Evolutionary conservation across 2,329 filamentous ascomycete genomes (phyloP).

Genomic region (Nannizziopsis arthrosporioides): DNA sequence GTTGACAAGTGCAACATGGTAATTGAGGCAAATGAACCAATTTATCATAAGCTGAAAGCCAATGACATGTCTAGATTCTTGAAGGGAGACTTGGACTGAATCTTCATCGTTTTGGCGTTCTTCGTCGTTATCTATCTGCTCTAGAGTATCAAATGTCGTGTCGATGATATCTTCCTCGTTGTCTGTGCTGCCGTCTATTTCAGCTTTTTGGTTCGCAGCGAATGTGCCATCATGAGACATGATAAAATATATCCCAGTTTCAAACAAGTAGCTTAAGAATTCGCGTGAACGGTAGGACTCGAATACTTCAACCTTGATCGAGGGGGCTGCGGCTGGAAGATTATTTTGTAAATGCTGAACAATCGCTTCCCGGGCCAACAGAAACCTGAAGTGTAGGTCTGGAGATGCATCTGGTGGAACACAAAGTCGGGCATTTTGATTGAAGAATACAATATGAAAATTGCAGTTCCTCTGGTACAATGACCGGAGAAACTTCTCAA

Average conservation of each 20-base stretch:
- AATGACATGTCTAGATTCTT: background rate
- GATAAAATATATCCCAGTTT: constrained; percentile 51
- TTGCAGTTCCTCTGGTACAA: constrained; percentile 54
- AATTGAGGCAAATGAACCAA: constrained; percentile 44
- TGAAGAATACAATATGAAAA: constrained; percentile 61
- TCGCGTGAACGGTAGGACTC: constrained; percentile 36
- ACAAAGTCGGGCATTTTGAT: constrained; percentile 41
- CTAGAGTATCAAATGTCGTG: constrained; percentile 4
- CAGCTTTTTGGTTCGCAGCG: too few relatives aligned
- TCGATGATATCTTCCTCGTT: background rate
- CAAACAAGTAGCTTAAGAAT: constrained; percentile 46
- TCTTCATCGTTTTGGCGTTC: constrained; percentile 15
- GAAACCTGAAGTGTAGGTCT: constrained; percentile 41
- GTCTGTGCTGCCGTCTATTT: too few relatives aligned
- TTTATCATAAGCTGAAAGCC: constrained; percentile 41
- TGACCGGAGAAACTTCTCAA: constrained; percentile 53
- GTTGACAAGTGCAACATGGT: constrained; percentile 54
- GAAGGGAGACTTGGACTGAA: constrained; percentile 1
- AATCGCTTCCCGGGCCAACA: constrained; percentile 51
- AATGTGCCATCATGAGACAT: constrained; percentile 53
- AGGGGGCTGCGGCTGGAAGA: constrained; percentile 28
- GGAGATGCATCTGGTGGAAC: constrained; percentile 36
- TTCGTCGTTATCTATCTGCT: background rate
- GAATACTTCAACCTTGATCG: constrained; percentile 40
- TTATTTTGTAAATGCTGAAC: constrained; percentile 50